Evolutionary conservation across 2,329 filamentous ascomycete species (phyloP), one percentile per base, ranked within the genome.

Genomic region (Berkeleyomyces rouxiae): DNA sequence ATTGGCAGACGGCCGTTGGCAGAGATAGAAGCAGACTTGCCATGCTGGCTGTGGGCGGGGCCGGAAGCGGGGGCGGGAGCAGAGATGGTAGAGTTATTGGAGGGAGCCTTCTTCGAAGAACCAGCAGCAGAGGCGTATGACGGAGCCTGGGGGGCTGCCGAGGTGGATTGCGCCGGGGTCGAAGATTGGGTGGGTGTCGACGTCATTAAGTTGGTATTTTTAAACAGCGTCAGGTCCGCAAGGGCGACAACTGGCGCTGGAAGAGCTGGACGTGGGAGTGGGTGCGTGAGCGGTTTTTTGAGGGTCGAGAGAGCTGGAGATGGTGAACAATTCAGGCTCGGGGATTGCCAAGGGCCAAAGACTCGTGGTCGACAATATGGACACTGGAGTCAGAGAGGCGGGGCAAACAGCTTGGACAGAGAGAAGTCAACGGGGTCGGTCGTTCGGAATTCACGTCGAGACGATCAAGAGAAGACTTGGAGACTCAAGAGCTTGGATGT

Each of bases 1-100:
- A 86, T 86, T 74, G 84, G 78, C 68, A 79, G 78, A 76, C 87
- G 87, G 81, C 89, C 89, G 81, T 95, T 96, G 81, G 95, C 82
- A 78, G 88, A 85, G 70, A 83, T 81, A 70, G 85, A 82, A 72
- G 82, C 79, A 73, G 82, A 75, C 72, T 84, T 84, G 68, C 79
- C 82, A 81, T 81, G 76, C 74, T 82, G 79, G 72, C 80, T 74
- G 70, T 76, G 72, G 68, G 78, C 72, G 65, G 78, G 78, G 71
- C 78, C 79, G 71, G 36, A 36, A 13, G 82, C 80, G 6, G 49
- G 13, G 33, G 33, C 11, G 11, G 49, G 13, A n/a, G 49, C 10
- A n/a, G 49, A 9, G 31, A 23, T 10, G 9, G 49, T 13, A 6
- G 49, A 13, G 5, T 7, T 37, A 74, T 80, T 79, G 74, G 80